phyloP scores from a whole-genome alignment of 176 grass and related monocot species.

The Aegilops bicornis region DNA sequence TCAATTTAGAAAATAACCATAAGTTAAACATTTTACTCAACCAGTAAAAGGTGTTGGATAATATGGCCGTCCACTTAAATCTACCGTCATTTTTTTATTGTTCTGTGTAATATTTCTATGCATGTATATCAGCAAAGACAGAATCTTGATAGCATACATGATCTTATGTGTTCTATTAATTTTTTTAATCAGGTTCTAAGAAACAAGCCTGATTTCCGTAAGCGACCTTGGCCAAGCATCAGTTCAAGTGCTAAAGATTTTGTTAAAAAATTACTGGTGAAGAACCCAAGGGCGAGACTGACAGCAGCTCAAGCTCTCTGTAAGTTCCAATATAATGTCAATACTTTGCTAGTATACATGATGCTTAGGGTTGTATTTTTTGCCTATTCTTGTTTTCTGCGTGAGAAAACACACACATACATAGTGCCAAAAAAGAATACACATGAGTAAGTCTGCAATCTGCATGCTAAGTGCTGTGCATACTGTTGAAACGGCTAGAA shows the following conservation, averaged over 20 bases:
- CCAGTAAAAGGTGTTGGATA: background rate
- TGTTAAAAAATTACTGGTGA: slow-evolving; percentile 84
- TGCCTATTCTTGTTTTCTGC: background rate
- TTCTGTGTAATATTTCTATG: slow-evolving; percentile 9
- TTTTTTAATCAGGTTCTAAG: slow-evolving; percentile 71
- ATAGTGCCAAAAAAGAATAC: background rate
- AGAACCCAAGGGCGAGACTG: slow-evolving; percentile 91
- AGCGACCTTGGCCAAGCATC: slow-evolving; percentile 87
- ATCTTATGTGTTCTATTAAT: slow-evolving; percentile 27
- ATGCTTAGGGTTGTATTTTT: slow-evolving; percentile 9
- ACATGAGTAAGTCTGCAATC: background rate
- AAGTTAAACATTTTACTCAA: slow-evolving; percentile 6
- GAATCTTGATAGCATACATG: background rate
- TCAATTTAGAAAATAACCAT: slow-evolving; percentile 10
- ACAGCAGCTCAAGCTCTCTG: slow-evolving; percentile 99
- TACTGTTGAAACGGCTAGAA: no score
- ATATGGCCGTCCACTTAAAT: background rate
- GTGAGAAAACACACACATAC: background rate
- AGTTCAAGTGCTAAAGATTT: slow-evolving; percentile 92
- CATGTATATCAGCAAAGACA: slow-evolving; percentile 28
- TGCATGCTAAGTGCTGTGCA: background rate
- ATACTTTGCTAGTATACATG: background rate
- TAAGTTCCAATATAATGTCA: slow-evolving; percentile 32
- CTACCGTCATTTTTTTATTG: slow-evolving; percentile 7
- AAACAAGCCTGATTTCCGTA: slow-evolving; percentile 95